Evolutionary conservation across 1,284 basidiomycete species (phyloP).

Genomic region (Neotropicomus parvogracilis): DNA sequence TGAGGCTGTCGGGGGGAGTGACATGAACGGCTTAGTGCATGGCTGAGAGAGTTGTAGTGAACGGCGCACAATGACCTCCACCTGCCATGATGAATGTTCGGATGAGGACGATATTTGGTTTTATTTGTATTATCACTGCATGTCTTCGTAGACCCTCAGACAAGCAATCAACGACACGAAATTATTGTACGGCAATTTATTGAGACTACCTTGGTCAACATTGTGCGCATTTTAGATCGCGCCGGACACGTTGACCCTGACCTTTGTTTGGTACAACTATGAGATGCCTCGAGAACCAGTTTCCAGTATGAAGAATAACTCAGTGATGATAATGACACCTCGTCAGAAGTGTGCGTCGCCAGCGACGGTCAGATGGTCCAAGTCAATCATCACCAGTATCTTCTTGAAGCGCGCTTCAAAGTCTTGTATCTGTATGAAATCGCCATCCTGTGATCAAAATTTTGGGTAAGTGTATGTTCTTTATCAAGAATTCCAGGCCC

Average conservation of each 20-base stretch:
- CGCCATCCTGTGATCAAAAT: too few species aligned
- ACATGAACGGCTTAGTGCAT: not conserved
- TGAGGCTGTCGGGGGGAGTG: conserved; percentile 40
- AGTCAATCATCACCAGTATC: conserved; percentile 86
- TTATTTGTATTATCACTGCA: too few species aligned
- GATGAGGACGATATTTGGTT: conserved; percentile 23
- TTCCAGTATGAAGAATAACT: not conserved
- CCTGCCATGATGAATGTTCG: conserved; percentile 32
- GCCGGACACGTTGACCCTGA: conserved; percentile 90
- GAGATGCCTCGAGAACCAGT: not conserved
- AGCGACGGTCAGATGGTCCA: conserved; percentile 94
- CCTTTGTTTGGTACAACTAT: conserved; percentile 83
- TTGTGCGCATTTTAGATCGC: too few species aligned
- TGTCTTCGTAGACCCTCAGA: conserved; percentile 96
- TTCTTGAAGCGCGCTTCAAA: conserved; percentile 97
- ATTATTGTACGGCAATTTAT: too few species aligned
- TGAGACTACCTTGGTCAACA: too few species aligned
- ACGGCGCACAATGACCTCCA: conserved; percentile 26
- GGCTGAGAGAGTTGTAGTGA: not conserved
- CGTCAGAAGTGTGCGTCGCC: conserved; percentile 95
- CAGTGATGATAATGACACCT: conserved; percentile 78
- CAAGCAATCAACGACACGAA: conserved; percentile 42
- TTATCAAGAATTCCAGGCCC: too few species aligned
- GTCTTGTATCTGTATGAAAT: conserved; percentile 85
- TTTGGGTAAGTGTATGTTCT: too few species aligned